These are phyloP conservation scores for Cladosporium sp. DNA, from an alignment of 2,329 filamentous ascomycete genomes.

Conservation along the genomic window DNA sequence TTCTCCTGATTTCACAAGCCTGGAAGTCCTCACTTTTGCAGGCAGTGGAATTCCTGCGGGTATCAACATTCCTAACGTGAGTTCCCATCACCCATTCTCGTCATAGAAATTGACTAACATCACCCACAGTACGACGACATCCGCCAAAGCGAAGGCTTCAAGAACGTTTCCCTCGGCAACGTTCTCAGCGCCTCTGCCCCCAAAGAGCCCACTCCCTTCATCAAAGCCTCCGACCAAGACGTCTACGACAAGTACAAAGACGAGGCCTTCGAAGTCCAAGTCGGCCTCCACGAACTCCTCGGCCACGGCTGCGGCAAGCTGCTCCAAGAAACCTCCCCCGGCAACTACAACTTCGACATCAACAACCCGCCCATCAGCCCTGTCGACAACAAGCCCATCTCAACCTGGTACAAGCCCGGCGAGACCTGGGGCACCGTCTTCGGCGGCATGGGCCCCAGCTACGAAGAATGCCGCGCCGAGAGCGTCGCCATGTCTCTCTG, in stretches of 20 bases:
- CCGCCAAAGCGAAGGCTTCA: slow-evolving; percentile 81
- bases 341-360: slow-evolving; percentile 84
- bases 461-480: slow-evolving; percentile 93
- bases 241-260: slow-evolving; percentile 83
- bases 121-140: slow-evolving; percentile 70
- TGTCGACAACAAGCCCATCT: slow-evolving; percentile 72
- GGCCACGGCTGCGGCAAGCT: slow-evolving; percentile 93
- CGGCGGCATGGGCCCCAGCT: slow-evolving; percentile 79
- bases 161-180: slow-evolving; percentile 91
- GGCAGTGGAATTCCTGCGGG: slow-evolving; percentile 63
- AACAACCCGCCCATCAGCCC: slow-evolving; percentile 80
- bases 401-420: slow-evolving; percentile 89
- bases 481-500: slow-evolving; percentile 88
- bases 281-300: slow-evolving; percentile 86
- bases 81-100: not conserved
- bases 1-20: slow-evolving; percentile 90
- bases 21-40: slow-evolving; percentile 85
- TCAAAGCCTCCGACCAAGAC: slow-evolving; percentile 73
- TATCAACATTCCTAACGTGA: slow-evolving; percentile 18
- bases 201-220: slow-evolving; percentile 90
- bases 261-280: slow-evolving; percentile 88
- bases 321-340: slow-evolving; percentile 81
- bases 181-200: slow-evolving; percentile 88
- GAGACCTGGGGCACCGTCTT: slow-evolving; percentile 96
- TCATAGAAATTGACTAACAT: slow-evolving; percentile 16